Conservation (phyloP, 441 rosid species). For the Dalechampia spathulata region DNA sequence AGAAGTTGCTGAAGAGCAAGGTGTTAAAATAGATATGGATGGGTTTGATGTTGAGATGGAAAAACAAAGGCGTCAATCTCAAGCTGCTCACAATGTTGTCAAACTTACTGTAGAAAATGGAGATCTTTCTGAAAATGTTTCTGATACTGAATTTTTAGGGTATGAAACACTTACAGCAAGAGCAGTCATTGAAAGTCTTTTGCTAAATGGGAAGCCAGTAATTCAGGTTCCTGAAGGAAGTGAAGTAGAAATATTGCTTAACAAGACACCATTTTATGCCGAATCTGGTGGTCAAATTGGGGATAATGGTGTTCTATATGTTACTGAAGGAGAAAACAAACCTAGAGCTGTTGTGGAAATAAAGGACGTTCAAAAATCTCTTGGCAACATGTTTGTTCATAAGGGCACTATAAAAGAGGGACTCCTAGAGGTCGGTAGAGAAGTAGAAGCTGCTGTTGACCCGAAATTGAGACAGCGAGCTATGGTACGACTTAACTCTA, state of each 20-base stretch:
- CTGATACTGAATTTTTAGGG: conserved; percentile 77
- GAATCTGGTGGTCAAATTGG: conserved; percentile 97
- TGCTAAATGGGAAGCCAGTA: conserved; percentile 75
- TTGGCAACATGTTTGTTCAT: conserved; percentile 66
- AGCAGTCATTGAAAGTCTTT: conserved; percentile 66
- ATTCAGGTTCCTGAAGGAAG: conserved; percentile 72
- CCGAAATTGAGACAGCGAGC: conserved; percentile 70
- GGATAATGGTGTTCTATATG: conserved; percentile 66
- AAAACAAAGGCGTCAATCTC: conserved; percentile 79
- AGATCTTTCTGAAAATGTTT: conserved; percentile 39
- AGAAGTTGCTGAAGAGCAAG: conserved; percentile 79
- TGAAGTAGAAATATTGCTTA: conserved; percentile 75
- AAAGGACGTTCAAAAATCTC: conserved; percentile 74
- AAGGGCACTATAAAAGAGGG: conserved; percentile 74
- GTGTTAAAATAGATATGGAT: conserved; percentile 53
- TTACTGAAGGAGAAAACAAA: conserved; percentile 37
- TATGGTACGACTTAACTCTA: conserved; percentile 35
- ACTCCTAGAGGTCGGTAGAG: conserved; percentile 74
- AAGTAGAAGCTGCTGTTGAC: conserved; percentile 84
- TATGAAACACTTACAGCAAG: conserved; percentile 62
- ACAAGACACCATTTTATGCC: conserved; percentile 87
- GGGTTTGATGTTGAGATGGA: conserved; percentile 83
- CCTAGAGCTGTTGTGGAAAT: conserved; percentile 63
- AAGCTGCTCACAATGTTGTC: conserved; percentile 77
- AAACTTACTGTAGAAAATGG: conserved; percentile 64